Base-by-base conservation (phyloP, 257 asterid genomes). In the Striga asiatica region DNA sequence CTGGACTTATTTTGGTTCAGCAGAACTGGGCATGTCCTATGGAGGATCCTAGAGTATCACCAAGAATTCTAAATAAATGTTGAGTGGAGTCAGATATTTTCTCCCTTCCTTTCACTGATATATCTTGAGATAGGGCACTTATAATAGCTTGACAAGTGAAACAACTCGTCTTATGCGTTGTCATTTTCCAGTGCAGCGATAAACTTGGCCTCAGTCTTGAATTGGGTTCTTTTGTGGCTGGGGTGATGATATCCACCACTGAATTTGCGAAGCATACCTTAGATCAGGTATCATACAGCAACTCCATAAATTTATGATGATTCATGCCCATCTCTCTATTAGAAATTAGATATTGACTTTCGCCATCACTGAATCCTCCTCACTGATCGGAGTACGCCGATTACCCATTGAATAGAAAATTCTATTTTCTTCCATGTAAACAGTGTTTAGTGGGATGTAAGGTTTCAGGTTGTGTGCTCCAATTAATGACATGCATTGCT, bases 141-240 rank as follows among this genome's bases (percentile, higher is more conserved):
- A 2, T 35, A 35, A 21, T 35, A 34, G 50, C 65, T 32, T 51
- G 41, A n/a, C n/a, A n/a, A n/a, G n/a, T 12, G 31, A 61, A 2
- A 34, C 32, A 28, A n/a, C 38, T 52, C 10, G 58, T 60, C 46
- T 65, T 41, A 59, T 18, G 43, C 46, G 37, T 61, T 59, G 38
- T 62, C 70, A 35, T 62, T 41, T 71, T 81, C 71, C 94, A 88
- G 97, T 85, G 95, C 95, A 88, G 97, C 66, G 97, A 88, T 73
- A 88, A 85, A 80, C 78, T 88, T 58, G 97, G 97, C 29, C 94
- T 88, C 32, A 88, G 97, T 77, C 97, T 88, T 55, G 97, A 88
- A 64, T 65, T 88, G 79, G 97, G 97, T 65, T 84, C 95, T 38
- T 88, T 88, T 71, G 91, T 74, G 27, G 97, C 97, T 62, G 97